Evolutionary conservation across 2,329 filamentous ascomycete species (phyloP), one percentile per base, ranked within the genome.

Genomic region (Colletotrichum paranaense): DNA sequence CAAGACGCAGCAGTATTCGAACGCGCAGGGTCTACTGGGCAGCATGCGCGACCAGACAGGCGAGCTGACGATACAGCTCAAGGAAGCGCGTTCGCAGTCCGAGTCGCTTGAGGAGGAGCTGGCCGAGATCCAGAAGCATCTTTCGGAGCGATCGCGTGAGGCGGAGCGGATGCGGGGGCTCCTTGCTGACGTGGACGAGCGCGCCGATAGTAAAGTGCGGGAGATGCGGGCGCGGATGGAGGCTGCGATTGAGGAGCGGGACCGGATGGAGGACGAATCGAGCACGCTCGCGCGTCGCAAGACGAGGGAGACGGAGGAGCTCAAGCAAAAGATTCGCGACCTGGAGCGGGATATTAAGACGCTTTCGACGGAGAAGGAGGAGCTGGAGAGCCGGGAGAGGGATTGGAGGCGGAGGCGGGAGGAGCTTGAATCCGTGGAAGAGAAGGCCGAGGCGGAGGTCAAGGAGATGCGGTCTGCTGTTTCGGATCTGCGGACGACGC

Each of bases 31-130:
- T 63, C 85, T 98, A 16, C 91, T 98, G 81, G 92, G 92, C 78
- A 97, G 94, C 80, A 97, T 98, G 94, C 94, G 95, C 74, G 95
- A 98, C 78, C 95, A 98, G 84, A 93, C 93, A 0, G 90, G 93
- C 1, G 97, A 99, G 84, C 89, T 98, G 79, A 92, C 92, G 5
- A 93, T 94, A 76, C 97, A 98, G 84, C 93, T 98, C 83, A 97
- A 97, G 82, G 97, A 99, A 83, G 91, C 94, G 1, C 92, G 93
- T 74, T 91, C 92, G 62, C 92, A 95, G 76, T 93, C 92, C 52
- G 95, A 98, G 79, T 94, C 92, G 71, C 86, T 98, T 0, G 96
- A 98, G 79, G 97, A 99, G 83, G 97, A 99, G 81, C 88, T 98
- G 1, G 91, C 91, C 1, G 97, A 99, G 82, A 93, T 95, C 3